Percentiles rank a stretch among this genome's conserved stretches.
phyloP scores from a whole-genome alignment of 495 filamentous ascomycete species.

The Lepidopterella palustris region DNA sequence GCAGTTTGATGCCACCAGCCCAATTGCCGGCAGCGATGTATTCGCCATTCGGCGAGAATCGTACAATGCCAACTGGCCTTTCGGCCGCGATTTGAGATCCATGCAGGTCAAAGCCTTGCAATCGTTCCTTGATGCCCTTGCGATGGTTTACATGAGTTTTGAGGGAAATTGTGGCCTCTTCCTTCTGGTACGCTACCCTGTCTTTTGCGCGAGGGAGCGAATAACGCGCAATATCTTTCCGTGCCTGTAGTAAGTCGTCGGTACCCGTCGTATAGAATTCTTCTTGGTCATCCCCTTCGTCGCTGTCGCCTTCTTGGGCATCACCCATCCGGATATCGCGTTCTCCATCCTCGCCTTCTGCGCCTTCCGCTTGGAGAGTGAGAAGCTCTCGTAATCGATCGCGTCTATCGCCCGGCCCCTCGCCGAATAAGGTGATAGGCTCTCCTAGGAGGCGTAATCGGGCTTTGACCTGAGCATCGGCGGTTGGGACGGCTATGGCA shows the following conservation, averaged over 20 bases:
- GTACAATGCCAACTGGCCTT: slow-evolving; percentile 77
- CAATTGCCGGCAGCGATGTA: slow-evolving; percentile 86
- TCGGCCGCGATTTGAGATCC: slow-evolving; percentile 90
- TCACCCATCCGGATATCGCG: slow-evolving; percentile 58
- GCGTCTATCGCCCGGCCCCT: slow-evolving; percentile 78
- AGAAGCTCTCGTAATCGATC: slow-evolving; percentile 81
- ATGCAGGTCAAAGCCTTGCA: slow-evolving; percentile 78
- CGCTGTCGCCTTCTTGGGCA: slow-evolving; percentile 35
- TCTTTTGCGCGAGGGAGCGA: slow-evolving; percentile 76
- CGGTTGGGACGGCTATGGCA: slow-evolving; percentile 89
- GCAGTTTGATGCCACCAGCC: slow-evolving; percentile 78
- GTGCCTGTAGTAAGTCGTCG: slow-evolving; percentile 64
- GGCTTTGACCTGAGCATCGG: slow-evolving; percentile 78
- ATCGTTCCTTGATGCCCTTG: slow-evolving; percentile 76
- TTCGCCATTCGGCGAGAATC: slow-evolving; percentile 82
- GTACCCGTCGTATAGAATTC: slow-evolving; percentile 90
- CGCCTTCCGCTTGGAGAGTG: slow-evolving; percentile 59
- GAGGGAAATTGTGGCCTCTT: slow-evolving; percentile 73
- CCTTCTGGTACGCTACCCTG: slow-evolving; percentile 66
- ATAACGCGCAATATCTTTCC: slow-evolving; percentile 75
- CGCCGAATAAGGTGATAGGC: slow-evolving; percentile 91
- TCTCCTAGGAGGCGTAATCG: slow-evolving; percentile 78
- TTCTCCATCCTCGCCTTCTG: slow-evolving; percentile 45
- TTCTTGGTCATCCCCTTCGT: slow-evolving; percentile 57
- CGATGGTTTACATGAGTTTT: slow-evolving; percentile 86